Evolutionary conservation across 2,329 filamentous ascomycete genomes (phyloP).

Genomic region (Alternaria longipes): DNA sequence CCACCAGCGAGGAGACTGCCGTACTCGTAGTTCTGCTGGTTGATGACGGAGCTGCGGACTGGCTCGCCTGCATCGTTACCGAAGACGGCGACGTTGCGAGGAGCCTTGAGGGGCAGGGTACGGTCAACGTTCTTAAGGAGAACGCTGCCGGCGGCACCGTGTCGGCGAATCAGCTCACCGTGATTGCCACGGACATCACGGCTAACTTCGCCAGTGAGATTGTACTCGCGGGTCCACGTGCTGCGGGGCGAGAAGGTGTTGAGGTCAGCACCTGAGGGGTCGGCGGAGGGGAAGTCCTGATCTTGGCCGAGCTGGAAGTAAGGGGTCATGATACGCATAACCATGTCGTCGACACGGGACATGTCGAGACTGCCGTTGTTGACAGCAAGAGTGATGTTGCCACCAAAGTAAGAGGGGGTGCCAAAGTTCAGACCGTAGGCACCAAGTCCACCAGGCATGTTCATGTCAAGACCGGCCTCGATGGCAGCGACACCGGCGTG

Average conservation of each 20-base stretch:
- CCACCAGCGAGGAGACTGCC: constrained; percentile 57
- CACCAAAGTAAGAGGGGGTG: constrained; percentile 55
- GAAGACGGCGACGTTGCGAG: constrained; percentile 59
- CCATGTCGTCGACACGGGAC: constrained; percentile 58
- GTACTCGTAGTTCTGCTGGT: constrained; percentile 45
- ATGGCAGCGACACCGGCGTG: constrained; percentile 55
- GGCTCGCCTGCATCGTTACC: constrained; percentile 59
- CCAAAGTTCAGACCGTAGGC: constrained; percentile 42
- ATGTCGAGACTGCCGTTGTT: constrained; percentile 55
- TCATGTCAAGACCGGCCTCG: constrained; percentile 60
- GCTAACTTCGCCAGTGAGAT: constrained; percentile 45
- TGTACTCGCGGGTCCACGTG: constrained; percentile 47
- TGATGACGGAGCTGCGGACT: constrained; percentile 56
- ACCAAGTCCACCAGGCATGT: constrained; percentile 51
- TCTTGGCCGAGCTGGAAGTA: constrained; percentile 58
- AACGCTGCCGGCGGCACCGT: constrained; percentile 54
- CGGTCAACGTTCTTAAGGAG: constrained; percentile 61
- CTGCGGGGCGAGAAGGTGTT: constrained; percentile 53
- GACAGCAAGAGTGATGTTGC: constrained; percentile 51
- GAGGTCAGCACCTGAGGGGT: constrained; percentile 42
- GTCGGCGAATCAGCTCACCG: constrained; percentile 51
- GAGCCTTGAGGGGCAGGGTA: constrained; percentile 63
- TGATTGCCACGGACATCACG: constrained; percentile 56
- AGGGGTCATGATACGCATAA: constrained; percentile 56
- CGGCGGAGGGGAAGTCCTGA: constrained; percentile 51